A percentile compares a stretch with the other conserved stretches of the same genome.
Evolutionary conservation across 495 filamentous ascomycete genomes (phyloP).

Genomic region (Aspergillus saccharolyticus): DNA sequence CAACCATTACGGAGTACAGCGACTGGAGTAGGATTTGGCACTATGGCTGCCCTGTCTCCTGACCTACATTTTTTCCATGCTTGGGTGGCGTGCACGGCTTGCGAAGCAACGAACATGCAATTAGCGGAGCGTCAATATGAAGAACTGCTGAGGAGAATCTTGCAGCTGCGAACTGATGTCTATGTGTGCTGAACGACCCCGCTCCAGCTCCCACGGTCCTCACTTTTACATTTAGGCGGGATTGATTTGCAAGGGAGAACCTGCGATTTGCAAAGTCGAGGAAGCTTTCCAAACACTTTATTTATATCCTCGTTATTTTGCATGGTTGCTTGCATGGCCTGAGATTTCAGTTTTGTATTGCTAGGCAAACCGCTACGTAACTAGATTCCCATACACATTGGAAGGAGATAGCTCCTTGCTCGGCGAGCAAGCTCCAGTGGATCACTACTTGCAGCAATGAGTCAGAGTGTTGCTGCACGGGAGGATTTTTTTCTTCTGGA

Average conservation of each 20-base stretch:
- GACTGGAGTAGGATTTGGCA: neutral
- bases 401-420: neutral
- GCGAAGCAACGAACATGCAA: neutral
- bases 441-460: neutral
- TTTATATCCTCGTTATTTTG: neutral
- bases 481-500: neutral
- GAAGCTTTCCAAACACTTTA: neutral
- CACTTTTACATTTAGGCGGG: neutral
- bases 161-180: neutral
- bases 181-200: conserved; percentile 2
- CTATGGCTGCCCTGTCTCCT: neutral
- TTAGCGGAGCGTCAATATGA: neutral
- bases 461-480: neutral
- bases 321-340: neutral
- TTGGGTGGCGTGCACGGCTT: too few relatives aligned
- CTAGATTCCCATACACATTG: neutral
- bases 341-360: neutral
- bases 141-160: neutral
- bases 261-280: neutral
- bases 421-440: neutral
- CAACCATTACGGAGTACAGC: neutral
- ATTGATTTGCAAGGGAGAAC: neutral
- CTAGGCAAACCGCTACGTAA: neutral
- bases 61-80: neutral
- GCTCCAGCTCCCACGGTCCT: conserved; percentile 14